Evolutionary conservation across 2,329 filamentous ascomycete genomes (phyloP).

Genomic region (Fusarium multiceps): DNA sequence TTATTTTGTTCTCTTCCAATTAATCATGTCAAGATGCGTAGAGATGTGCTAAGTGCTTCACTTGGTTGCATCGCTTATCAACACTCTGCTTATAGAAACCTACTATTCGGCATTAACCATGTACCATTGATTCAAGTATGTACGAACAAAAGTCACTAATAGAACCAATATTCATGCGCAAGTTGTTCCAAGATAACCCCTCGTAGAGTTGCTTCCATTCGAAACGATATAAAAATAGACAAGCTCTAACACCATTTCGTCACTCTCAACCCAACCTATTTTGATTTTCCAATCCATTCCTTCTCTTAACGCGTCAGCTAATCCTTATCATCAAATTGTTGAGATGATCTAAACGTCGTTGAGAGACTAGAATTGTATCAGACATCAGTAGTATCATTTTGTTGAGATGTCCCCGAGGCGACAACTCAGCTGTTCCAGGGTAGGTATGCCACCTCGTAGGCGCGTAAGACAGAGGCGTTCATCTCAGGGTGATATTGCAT

Average conservation of each 20-base stretch:
- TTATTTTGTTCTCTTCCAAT: background rate
- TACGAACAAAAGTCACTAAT: background rate
- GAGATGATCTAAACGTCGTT: slow-evolving; percentile 2
- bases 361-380: background rate
- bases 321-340: slow-evolving; percentile 1
- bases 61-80: background rate
- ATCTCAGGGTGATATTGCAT: background rate
- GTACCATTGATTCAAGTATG: background rate
- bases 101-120: background rate
- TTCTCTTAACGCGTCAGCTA: background rate
- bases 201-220: background rate
- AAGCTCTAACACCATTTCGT: background rate
- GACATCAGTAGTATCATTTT: background rate
- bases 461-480: background rate
- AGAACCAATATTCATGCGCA: background rate
- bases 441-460: background rate
- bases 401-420: slow-evolving; percentile 16
- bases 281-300: background rate
- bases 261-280: background rate
- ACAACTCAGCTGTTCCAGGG: background rate
- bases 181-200: background rate
- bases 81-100: background rate
- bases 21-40: background rate
- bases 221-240: background rate
- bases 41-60: background rate